Percentiles rank a stretch among this genome's conserved stretches.
Evolutionary conservation across 140 eudicot genomes (phyloP).

Genomic region (Senecio squalidus): DNA sequence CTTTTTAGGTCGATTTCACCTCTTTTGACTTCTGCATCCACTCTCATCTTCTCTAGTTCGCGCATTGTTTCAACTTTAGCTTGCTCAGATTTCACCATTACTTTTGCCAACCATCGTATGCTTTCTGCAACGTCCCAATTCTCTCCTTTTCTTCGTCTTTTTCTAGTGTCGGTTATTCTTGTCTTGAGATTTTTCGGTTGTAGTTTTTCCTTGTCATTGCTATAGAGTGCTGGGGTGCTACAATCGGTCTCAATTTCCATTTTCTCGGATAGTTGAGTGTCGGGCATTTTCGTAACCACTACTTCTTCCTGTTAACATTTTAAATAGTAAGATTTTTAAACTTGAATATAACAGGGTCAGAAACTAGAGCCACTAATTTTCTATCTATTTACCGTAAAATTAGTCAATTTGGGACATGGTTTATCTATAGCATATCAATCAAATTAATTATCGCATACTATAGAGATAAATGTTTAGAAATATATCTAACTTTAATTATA

Average conservation of each 20-base stretch:
- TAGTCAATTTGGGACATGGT: not conserved
- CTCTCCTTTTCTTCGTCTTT: conserved; percentile 39
- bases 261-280: conserved; percentile 41
- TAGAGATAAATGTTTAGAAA: no score
- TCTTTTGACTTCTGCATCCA: conserved; percentile 74
- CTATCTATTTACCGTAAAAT: not conserved
- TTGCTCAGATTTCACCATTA: conserved; percentile 65
- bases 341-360: not conserved
- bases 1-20: conserved; percentile 75
- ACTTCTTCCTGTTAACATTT: conserved; percentile 40
- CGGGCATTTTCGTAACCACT: conserved; percentile 30
- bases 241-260: conserved; percentile 51
- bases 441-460: no score
- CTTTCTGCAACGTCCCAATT: conserved; percentile 57
- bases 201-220: conserved; percentile 40
- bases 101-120: conserved; percentile 78
- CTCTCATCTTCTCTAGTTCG: conserved; percentile 81
- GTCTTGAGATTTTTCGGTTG: conserved; percentile 28
- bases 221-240: conserved; percentile 76
- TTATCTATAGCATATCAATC: not conserved
- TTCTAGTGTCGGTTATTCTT: conserved; percentile 9
- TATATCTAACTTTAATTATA: no score
- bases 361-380: not conserved
- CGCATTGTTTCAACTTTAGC: conserved; percentile 65
- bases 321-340: not conserved